These are phyloP conservation scores for Obelidium mucronatum DNA, from an alignment of 192 early-diverging fungal species.

Conservation along the genomic window DNA sequence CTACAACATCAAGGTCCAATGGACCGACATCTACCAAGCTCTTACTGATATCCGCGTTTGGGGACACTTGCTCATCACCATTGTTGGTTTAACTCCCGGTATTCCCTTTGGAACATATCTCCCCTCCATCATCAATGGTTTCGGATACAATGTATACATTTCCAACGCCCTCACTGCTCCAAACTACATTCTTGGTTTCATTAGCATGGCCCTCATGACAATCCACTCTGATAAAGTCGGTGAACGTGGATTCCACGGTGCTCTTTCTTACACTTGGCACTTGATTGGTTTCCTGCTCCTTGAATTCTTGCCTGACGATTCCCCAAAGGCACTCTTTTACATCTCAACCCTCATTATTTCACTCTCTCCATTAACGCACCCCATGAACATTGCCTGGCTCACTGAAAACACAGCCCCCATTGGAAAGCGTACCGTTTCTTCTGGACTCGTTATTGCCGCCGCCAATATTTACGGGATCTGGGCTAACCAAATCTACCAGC, in stretches of 20 bases:
- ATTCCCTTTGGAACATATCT: constrained; percentile 34
- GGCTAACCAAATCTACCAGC: too few relatives aligned
- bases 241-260: constrained; percentile 36
- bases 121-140: constrained; percentile 32
- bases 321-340: neutral
- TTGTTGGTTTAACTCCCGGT: constrained; percentile 4
- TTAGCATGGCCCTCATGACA: constrained; percentile 34
- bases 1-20: neutral
- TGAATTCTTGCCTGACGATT: too few relatives aligned
- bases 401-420: too few relatives aligned
- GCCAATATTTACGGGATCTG: neutral
- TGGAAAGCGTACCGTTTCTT: neutral
- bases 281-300: too few relatives aligned
- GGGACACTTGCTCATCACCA: constrained; percentile 15
- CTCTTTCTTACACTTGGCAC: constrained; percentile 18
- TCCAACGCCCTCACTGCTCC: constrained; percentile 41
- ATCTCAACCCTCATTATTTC: constrained; percentile 9
- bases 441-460: neutral
- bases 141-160: constrained; percentile 35
- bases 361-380: constrained; percentile 28
- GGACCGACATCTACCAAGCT: neutral
- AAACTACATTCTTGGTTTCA: too few relatives aligned
- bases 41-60: neutral
- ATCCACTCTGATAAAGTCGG: too few relatives aligned
- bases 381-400: constrained; percentile 40